Evolutionary conservation across 225 moss, liverwort and hornwort genomes (phyloP).

Genomic region (Physcomitrellopsis africana): DNA sequence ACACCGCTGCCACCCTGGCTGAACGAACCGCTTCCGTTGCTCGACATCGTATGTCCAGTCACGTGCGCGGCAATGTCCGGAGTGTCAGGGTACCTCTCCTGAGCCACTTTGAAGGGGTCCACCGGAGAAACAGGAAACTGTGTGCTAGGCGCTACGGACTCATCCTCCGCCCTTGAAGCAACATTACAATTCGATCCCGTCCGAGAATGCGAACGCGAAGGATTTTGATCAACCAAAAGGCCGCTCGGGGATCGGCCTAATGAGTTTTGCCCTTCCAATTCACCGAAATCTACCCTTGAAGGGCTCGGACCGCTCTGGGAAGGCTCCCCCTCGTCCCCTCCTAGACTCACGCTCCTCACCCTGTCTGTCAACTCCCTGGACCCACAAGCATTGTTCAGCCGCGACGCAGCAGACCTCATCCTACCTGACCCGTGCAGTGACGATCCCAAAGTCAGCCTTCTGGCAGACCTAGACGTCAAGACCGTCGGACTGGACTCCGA

Average conservation of each 20-base stretch:
- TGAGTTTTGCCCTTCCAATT: conserved; percentile 42
- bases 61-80: conserved; percentile 68
- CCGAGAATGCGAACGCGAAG: conserved; percentile 22
- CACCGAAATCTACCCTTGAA: conserved; percentile 41
- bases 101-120: conserved; percentile 43
- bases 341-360: conserved; percentile 44
- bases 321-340: conserved; percentile 62
- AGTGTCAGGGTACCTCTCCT: conserved; percentile 65
- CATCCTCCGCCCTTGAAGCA: conserved; percentile 66
- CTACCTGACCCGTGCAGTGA: conserved; percentile 39
- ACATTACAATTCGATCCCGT: conserved; percentile 61
- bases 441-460: conserved; percentile 9
- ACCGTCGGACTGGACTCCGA: conserved; percentile 51
- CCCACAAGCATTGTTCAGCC: conserved; percentile 43
- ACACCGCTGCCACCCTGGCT: conserved; percentile 43
- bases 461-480: conserved; percentile 10
- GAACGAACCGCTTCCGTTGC: conserved; percentile 39
- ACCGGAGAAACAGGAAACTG: conserved; percentile 23
- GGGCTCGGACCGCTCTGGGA: conserved; percentile 44
- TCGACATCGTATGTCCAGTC: conserved; percentile 33
- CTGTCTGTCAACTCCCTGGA: conserved; percentile 53
- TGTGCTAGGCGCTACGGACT: conserved; percentile 39
- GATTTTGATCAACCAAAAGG: conserved; percentile 40
- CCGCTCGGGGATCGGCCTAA: conserved; percentile 39
- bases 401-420: conserved; percentile 42